Evolutionary conservation across 2,329 filamentous ascomycete genomes (phyloP), one percentile per base, ranked within the genome.

Genomic region (Colletotrichum abscissum): DNA sequence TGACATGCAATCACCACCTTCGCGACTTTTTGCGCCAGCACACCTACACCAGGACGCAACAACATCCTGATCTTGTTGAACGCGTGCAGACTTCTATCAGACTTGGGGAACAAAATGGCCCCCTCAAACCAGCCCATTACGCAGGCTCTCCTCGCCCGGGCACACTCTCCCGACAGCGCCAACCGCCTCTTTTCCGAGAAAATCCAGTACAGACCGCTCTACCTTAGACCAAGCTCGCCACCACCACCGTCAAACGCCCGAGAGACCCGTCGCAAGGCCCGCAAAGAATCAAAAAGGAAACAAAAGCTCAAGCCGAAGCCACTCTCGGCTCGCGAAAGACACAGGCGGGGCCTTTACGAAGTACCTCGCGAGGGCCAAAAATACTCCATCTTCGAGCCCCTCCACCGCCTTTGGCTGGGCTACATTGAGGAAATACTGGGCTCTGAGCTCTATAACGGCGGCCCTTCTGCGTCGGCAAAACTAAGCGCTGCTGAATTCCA

Each of bases 401-500:
- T 99, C 76, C 91, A 97, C 80, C 82, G 83, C 19, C 86, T 99
- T 75, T 99, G 97, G 97, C 83, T 92, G 49, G 92, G 90, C 3
- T 99, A 99, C 82, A 93, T 97, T 79, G 90, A 92, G 67, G 95
- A 98, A 77, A 86, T 98, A 0, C 83, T 98, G 1, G 93, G 92
- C 5, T 79, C 90, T 68, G 88, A 90, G 74, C 80, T 91, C 2
- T 87, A 87, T 74, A 84, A 85, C 0, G 87, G 92, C 22, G 90
- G 89, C 0, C 84, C 89, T 3, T 83, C 83, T 6, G 88, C 92
- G 2, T 93, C 92, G 5, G 93, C 93, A 5, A 93, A 97, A 82
- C 85, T 99, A 42, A 92, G 90, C 57, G 94, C 92, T 70, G 96
- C 95, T 1, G 97, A 99, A 83, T 96, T 95, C 78, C 95, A 98